A percentile compares a stretch with the other conserved stretches of the same genome.
Conservation (phyloP, 441 rosid genomes). For the Cnidoscolus chayamansa region DNA sequence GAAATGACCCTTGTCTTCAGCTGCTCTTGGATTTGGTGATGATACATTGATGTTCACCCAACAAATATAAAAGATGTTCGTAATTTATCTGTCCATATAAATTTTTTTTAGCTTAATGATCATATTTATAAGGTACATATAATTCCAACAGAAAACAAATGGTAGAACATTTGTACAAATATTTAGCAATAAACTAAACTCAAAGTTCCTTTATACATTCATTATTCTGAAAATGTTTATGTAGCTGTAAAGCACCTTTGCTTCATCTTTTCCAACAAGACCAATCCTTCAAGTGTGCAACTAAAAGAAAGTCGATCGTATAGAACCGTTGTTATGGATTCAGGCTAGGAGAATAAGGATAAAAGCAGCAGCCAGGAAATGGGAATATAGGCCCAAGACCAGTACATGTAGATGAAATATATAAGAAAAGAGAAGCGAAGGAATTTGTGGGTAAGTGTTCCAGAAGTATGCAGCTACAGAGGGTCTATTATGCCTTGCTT, state of each 20-base stretch:
- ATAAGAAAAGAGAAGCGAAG: too few species aligned
- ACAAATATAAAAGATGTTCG: conserved; percentile 8
- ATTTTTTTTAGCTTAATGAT: neutral
- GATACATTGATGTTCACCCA: neutral
- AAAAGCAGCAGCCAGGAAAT: too few species aligned
- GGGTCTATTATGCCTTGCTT: too few species aligned
- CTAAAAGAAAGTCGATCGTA: neutral
- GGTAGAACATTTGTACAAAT: neutral
- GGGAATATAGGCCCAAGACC: too few species aligned
- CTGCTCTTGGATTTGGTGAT: neutral
- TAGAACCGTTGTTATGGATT: neutral
- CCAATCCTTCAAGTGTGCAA: neutral
- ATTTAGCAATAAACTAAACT: neutral
- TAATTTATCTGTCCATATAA: neutral
- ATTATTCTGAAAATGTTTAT: neutral
- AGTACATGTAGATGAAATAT: too few species aligned
- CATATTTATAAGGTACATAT: neutral
- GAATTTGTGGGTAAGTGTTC: too few species aligned
- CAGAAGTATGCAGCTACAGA: too few species aligned
- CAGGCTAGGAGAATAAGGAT: too few species aligned
- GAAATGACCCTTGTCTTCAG: neutral
- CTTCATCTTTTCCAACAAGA: neutral
- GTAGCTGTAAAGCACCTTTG: neutral
- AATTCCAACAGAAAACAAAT: neutral
- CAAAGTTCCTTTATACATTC: neutral